Conservation (phyloP, 495 filamentous ascomycete genomes). For the Pseudotulostoma volvatum region DNA sequence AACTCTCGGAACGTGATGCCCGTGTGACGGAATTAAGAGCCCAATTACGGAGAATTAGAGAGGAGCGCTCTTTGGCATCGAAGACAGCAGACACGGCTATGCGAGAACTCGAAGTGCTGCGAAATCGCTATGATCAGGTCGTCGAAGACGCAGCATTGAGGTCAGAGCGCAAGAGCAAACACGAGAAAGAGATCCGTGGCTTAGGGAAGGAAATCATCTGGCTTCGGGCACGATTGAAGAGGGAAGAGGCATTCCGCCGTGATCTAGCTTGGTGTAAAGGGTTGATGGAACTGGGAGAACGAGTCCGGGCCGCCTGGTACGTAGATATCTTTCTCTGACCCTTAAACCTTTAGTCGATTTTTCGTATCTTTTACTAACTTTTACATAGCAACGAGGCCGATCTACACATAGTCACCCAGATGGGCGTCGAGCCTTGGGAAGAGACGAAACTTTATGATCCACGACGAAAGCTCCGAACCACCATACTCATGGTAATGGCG, state of each 20-base stretch:
- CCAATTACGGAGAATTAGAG: constrained; percentile 38
- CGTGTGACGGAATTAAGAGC: constrained; percentile 39
- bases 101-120: constrained; percentile 37
- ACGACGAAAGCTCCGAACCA: constrained; percentile 31
- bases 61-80: constrained; percentile 37
- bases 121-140: constrained; percentile 35
- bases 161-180: constrained; percentile 36
- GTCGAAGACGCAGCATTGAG: constrained; percentile 29
- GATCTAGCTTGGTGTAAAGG: constrained; percentile 68
- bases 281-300: constrained; percentile 60
- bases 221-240: constrained; percentile 58
- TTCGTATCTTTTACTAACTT: constrained; percentile 11
- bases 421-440: constrained; percentile 43
- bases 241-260: constrained; percentile 64
- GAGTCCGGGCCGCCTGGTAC: constrained; percentile 69
- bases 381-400: constrained; percentile 72
- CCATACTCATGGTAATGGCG: constrained; percentile 37
- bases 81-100: constrained; percentile 30
- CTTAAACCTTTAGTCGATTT: constrained; percentile 2
- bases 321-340: constrained; percentile 21
- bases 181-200: constrained; percentile 67
- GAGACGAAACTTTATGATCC: constrained; percentile 16
- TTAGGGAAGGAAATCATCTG: constrained; percentile 80
- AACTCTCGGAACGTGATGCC: constrained; percentile 35
- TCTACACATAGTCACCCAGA: constrained; percentile 63